Conservation (phyloP, 2,329 filamentous ascomycete genomes). For the Alternaria arborescens region DNA sequence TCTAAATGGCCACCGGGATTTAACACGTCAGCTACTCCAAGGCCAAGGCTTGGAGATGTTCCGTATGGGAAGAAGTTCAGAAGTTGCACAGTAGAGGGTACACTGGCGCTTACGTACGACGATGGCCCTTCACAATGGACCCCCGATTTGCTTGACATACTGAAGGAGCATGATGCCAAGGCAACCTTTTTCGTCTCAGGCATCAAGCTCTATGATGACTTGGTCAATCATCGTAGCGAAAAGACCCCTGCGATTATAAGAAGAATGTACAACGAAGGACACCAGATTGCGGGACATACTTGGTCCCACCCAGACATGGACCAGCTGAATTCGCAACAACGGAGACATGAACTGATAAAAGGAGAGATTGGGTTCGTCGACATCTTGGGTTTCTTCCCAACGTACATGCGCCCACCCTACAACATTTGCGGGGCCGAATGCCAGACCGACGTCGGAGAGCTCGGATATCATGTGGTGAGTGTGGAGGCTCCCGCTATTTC, state of each 20-base stretch:
- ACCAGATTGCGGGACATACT: constrained; percentile 64
- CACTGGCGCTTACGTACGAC: constrained; percentile 64
- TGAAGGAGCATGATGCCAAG: constrained; percentile 60
- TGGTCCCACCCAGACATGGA: constrained; percentile 41
- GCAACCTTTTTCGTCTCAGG: constrained; percentile 44
- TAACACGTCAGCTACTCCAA: background rate
- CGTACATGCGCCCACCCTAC: constrained; percentile 63
- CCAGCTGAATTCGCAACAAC: background rate
- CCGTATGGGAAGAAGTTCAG: background rate
- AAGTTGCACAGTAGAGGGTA: constrained; percentile 38
- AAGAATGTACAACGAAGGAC: constrained; percentile 60
- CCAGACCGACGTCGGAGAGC: constrained; percentile 48
- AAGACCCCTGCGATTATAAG: constrained; percentile 50
- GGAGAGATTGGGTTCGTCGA: constrained; percentile 61
- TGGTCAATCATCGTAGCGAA: constrained; percentile 56
- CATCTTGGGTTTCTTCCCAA: constrained; percentile 57
- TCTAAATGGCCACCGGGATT: constrained; percentile 1
- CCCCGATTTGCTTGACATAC: constrained; percentile 59
- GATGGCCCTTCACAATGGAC: constrained; percentile 64
- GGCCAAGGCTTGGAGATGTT: background rate
- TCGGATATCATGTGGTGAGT: constrained; percentile 59
- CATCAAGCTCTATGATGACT: constrained; percentile 58
- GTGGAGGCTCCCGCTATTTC: constrained; percentile 2
- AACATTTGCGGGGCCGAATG: constrained; percentile 45
- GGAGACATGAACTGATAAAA: constrained; percentile 58